Evolutionary conservation across 169 alveolate species (phyloP), one percentile per base, ranked within the genome.

Genomic region (Eimeria zaria): DNA sequence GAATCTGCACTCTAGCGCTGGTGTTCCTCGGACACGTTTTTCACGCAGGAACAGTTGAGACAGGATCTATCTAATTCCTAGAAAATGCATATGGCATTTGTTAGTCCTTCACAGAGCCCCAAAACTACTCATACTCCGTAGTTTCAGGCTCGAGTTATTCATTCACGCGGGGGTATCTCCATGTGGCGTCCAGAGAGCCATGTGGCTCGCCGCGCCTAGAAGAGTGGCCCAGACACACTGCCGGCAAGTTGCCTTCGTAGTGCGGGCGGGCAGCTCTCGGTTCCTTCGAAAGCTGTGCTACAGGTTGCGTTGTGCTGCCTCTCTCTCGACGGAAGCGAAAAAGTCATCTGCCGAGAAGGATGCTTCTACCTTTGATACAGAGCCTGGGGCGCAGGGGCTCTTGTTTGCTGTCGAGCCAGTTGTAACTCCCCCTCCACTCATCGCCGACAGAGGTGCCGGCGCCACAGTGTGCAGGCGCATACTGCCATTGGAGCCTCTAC

Each of bases 261-360:
- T 14, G 81, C 30, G 5, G 18, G 81, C 30, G 5, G 18, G 39
- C 8, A 71, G 51, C 48, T 53, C n/a, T 36, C 81, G 44, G 7
- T n/a, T 41, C 69, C 89, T 44, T 76, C 60, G 39, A 20, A 44
- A 14, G 62, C 60, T 1, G 39, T 18, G 74, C 16, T 53, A 83
- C 30, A 83, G 41, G 71, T 53, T 53, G 53, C 91, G 46, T 55
- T 53, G 46, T 24, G 91, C 91, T 36, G 91, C 91, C 39, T 83
- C 91, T 83, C 91, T 83, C 48, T 83, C 91, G 22, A 83, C 74
- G 55, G 91, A 83, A 33, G 91, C 91, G 48, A 83, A 83, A 48
- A 83, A 83, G 71, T 83, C 91, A 53, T 83, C 91, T 53, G 69
- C 74, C 14, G 91, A 48, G 30, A 53, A n/a, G 73, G 91, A n/a